Base-by-base conservation (phyloP, 345 rosid species). In the Eucalyptus caleyi region DNA sequence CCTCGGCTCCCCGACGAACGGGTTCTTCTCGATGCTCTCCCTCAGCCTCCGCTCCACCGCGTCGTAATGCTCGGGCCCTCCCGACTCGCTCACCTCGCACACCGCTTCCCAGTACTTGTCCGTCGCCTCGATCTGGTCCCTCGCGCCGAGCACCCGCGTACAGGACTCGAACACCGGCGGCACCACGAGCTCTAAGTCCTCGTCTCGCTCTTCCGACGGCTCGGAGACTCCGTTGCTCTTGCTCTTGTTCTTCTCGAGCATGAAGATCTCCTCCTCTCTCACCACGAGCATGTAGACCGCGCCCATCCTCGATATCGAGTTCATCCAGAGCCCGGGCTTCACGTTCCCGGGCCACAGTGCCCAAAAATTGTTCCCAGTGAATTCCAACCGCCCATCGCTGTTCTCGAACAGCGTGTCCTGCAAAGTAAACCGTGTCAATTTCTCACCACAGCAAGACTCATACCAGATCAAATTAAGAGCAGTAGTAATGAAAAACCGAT, bases 331-430 rank as follows among this genome's bases (percentile, higher is more conserved):
- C 32, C 99, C 99, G 9, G 99, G 99, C 90, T 96, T 98, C 4
- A 96, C 97, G 88, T 93, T 37, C 30, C 99, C 99, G 6, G 99
- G 99, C 99, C 99, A 98, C 89, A 97, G 62, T 88, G 97, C 93
- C 24, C 88, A 65, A 50, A 81, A 91, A 60, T 92, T 94, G 67
- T 96, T 95, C 44, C 99, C 98, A 3, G 87, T 6, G 89, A 96
- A 97, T 92, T 97, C 97, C 3, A 96, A 92, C 30, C 96, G 90
- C 11, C 98, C 98, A 11, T 96, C 93, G 2, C 80, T 26, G 88
- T 98, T 97, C 34, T 94, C 94, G 87, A 98, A 96, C 30, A 96
- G 67, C 59, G 32, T 92, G 86, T 98, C 98, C 91, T 96, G 98
- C 42, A 95, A 96, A 72, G 82, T 18, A 19, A 0, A 72, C 82